A percentile compares a stretch with the other conserved stretches of the same genome.
phyloP scores from a whole-genome alignment of 2,329 filamentous ascomycete species.

The Metarhizium brunneum region DNA sequence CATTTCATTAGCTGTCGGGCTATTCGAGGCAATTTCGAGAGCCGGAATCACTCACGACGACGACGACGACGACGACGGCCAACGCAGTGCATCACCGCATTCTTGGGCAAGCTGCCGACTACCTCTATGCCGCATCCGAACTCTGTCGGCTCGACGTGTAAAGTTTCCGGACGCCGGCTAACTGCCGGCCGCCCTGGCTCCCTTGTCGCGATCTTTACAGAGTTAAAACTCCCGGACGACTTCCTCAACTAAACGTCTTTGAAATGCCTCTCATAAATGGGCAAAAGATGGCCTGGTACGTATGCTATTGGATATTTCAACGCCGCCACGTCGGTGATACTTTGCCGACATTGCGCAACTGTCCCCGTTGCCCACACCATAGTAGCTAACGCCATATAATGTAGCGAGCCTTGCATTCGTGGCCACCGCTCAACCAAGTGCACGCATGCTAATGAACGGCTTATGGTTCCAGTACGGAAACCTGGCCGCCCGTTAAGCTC shows the following conservation, averaged over 20 bases:
- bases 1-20: neutral
- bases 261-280: conserved; percentile 62
- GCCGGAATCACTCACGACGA: neutral
- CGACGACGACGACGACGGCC: neutral
- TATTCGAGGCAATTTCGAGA: neutral
- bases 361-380: neutral
- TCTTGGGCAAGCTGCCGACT: neutral
- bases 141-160: neutral
- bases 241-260: conserved; percentile 2
- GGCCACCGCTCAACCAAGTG: conserved; percentile 70
- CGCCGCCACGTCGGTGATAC: neutral
- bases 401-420: conserved; percentile 64
- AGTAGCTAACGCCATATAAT: neutral
- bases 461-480: conserved; percentile 63
- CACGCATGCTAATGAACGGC: conserved; percentile 55
- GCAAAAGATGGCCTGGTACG: conserved; percentile 66
- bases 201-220: neutral
- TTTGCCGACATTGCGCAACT: neutral
- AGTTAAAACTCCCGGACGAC: neutral
- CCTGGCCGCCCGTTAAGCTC: conserved; percentile 61
- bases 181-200: neutral
- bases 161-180: neutral
- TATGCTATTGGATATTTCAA: conserved; percentile 8
- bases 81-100: no score
- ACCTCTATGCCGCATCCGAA: neutral